Evolutionary conservation across 257 asterid genomes (phyloP), one percentile per base, ranked within the genome.

Genomic region (Solanum ossicruentum): DNA sequence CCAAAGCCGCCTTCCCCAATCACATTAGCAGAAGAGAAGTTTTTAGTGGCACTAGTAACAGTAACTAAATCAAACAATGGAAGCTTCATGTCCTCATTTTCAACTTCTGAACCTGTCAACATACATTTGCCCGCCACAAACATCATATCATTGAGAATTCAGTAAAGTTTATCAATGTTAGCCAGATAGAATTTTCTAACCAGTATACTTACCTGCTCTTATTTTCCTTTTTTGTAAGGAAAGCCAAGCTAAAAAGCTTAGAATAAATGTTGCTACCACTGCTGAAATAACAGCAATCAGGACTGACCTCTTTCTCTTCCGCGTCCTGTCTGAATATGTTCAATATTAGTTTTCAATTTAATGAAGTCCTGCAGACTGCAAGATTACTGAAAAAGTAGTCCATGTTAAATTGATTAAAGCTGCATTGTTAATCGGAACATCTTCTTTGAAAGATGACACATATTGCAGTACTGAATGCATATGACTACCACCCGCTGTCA

Each of bases 1-100:
- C 81, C 86, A 28, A 84, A 70, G 11, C 87, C 82, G 3, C 86
- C 86, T 15, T 84, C 86, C 21, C 86, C 86, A 70, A 84, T 70
- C 86, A 61, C 77, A 70, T 84, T 84, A 21, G 51, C 82, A n/a
- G 73, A 49, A 17, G 70, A 84, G 75, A 84, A 84, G 77, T 56
- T 52, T 3, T 15, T 36, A 69, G 86, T 84, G 21, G 84, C 67
- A 0, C 2, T 51, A 32, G 65, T n/a, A 43, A 47, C 66, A 43
- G 80, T 60, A 26, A 20, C 78, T 26, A 84, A 43, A 84, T 77
- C 13, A 8, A 84, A 84, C 47, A 57, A 77, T 20, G 86, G 75
- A 32, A 67, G 56, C 45, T 79, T 81, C n/a, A 26, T 36, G 54
- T 32, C 83, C 55, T 66, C 85, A 36, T 85, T 39, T n/a, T 13